Evolutionary conservation across 192 early-diverging fungal genomes (phyloP).

Genomic region (Allomyces arbusculus): DNA sequence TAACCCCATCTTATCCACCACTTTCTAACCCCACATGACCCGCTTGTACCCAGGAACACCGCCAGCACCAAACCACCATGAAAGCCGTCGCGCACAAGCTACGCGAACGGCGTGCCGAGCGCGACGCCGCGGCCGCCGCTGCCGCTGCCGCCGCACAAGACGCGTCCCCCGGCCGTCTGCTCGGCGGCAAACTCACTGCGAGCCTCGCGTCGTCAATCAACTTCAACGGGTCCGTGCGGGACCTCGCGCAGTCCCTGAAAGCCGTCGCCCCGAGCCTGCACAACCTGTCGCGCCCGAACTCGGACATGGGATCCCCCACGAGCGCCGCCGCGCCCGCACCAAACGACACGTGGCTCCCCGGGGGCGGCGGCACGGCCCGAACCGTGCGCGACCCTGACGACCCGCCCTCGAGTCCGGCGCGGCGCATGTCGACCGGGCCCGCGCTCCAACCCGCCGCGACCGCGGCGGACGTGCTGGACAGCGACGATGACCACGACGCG

Average conservation of each 20-base stretch:
- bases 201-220: background rate
- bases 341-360: background rate
- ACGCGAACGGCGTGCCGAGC: background rate
- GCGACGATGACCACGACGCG: background rate
- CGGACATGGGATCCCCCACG: background rate
- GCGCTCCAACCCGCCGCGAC: background rate
- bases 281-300: too few species aligned
- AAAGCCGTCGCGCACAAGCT: background rate
- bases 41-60: background rate
- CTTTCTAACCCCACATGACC: too few species aligned
- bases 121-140: background rate
- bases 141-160: background rate
- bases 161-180: background rate
- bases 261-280: background rate
- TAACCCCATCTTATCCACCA: too few species aligned
- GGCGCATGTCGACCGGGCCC: background rate
- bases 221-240: background rate
- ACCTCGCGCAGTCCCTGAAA: background rate
- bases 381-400: background rate
- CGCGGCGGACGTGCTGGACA: background rate
- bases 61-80: background rate
- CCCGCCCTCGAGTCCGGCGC: background rate
- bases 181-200: background rate
- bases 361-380: background rate
- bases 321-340: background rate